These are phyloP conservation scores for Boletus coccyginus DNA, from an alignment of 768 basidiomycete genomes.

Conservation along the genomic window DNA sequence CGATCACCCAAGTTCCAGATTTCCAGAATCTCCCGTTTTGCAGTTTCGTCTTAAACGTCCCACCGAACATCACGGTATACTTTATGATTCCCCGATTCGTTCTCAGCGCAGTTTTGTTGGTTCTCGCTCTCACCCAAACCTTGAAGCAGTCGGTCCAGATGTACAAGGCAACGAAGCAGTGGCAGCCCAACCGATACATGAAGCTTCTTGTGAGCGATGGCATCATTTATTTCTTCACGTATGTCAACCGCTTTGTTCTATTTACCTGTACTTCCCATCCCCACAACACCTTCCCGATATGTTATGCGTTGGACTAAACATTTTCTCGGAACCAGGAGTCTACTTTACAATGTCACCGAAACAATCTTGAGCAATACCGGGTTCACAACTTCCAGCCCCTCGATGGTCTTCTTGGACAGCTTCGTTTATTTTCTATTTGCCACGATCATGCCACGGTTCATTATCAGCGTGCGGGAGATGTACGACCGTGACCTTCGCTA, in stretches of 20 bases:
- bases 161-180: background rate
- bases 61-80: background rate
- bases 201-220: background rate
- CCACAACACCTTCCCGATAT: background rate
- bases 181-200: background rate
- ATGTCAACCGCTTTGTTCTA: background rate
- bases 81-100: background rate
- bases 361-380: background rate
- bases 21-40: background rate
- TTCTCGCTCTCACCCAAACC: background rate
- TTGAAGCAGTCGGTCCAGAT: background rate
- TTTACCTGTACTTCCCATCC: background rate
- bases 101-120: background rate
- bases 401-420: background rate
- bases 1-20: no score
- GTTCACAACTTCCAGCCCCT: background rate
- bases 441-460: background rate
- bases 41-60: background rate
- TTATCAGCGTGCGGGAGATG: background rate
- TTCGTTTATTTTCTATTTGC: no score
- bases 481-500: background rate
- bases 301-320: background rate
- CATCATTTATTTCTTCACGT: background rate
- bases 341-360: background rate
- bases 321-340: background rate